Evolutionary conservation across 768 basidiomycete genomes (phyloP).

Genomic region (Lactarius indigo): DNA sequence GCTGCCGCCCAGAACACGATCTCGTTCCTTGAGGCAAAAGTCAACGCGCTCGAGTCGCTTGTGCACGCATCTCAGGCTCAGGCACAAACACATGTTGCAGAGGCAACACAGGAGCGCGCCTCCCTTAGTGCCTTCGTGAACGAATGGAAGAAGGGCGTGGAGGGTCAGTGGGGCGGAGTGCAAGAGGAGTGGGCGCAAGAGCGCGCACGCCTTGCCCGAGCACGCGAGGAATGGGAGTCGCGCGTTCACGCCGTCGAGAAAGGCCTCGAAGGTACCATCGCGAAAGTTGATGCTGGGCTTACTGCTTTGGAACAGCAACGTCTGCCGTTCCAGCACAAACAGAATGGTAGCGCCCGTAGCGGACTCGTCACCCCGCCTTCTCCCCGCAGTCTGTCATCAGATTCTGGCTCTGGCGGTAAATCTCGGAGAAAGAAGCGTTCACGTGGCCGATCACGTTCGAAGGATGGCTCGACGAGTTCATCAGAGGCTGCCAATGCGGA

Average conservation of each 20-base stretch:
- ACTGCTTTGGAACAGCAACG: slow-evolving; percentile 37
- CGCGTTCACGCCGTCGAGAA: slow-evolving; percentile 52
- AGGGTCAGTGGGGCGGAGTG: slow-evolving; percentile 73
- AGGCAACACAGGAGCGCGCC: slow-evolving; percentile 41
- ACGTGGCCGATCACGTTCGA: slow-evolving; percentile 24
- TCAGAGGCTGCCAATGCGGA: slow-evolving; percentile 23
- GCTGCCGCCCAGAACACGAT: slow-evolving; percentile 73
- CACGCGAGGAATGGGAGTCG: slow-evolving; percentile 79
- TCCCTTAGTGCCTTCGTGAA: slow-evolving; percentile 51
- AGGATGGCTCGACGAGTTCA: slow-evolving; percentile 24
- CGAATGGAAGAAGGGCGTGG: slow-evolving; percentile 76
- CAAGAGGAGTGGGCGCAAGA: slow-evolving; percentile 83
- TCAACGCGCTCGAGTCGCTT: slow-evolving; percentile 62
- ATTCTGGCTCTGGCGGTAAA: slow-evolving; percentile 38
- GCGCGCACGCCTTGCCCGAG: slow-evolving; percentile 65
- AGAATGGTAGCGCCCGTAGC: slow-evolving; percentile 37
- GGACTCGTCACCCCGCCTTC: slow-evolving; percentile 75
- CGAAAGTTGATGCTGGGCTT: slow-evolving; percentile 35
- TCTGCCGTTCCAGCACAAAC: slow-evolving; percentile 21
- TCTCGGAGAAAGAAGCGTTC: slow-evolving; percentile 25
- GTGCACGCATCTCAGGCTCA: slow-evolving; percentile 49
- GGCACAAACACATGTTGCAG: slow-evolving; percentile 36
- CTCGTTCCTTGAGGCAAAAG: slow-evolving; percentile 61
- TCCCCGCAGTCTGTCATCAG: slow-evolving; percentile 66
- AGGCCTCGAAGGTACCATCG: slow-evolving; percentile 46